Conservation (phyloP, 2,329 filamentous ascomycete genomes). For the Plectosphaerella plurivora region DNA sequence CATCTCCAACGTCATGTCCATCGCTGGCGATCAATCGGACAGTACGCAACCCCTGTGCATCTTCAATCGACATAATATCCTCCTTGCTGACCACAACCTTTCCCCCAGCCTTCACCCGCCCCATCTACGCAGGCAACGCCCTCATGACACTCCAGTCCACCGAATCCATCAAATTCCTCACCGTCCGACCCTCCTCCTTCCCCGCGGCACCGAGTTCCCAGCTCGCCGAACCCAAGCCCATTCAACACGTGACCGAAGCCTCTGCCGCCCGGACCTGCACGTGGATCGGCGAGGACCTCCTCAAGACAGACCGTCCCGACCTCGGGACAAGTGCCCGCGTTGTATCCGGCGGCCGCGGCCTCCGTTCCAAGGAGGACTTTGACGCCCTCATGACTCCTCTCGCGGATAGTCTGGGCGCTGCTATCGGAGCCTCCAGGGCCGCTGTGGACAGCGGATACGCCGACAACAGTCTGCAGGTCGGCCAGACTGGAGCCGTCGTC, state of each 20-base stretch:
- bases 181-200: conserved; percentile 90
- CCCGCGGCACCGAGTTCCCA: conserved; percentile 56
- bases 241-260: conserved; percentile 81
- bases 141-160: conserved; percentile 92
- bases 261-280: conserved; percentile 69
- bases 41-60: background rate
- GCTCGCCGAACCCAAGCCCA: conserved; percentile 66
- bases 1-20: conserved; percentile 85
- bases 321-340: conserved; percentile 84
- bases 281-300: conserved; percentile 91
- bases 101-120: conserved; percentile 68
- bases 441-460: conserved; percentile 97
- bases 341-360: conserved; percentile 86
- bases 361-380: conserved; percentile 98
- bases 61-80: too few relatives aligned
- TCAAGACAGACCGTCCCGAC: conserved; percentile 91
- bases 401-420: conserved; percentile 86
- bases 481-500: conserved; percentile 98
- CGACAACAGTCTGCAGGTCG: conserved; percentile 96
- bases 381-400: conserved; percentile 88
- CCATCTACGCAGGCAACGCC: conserved; percentile 96
- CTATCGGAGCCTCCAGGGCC: conserved; percentile 91
- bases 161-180: conserved; percentile 83
- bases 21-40: conserved; percentile 77
- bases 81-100: background rate